Conservation (phyloP, 768 basidiomycete genomes). For the Suillus brevipes region DNA sequence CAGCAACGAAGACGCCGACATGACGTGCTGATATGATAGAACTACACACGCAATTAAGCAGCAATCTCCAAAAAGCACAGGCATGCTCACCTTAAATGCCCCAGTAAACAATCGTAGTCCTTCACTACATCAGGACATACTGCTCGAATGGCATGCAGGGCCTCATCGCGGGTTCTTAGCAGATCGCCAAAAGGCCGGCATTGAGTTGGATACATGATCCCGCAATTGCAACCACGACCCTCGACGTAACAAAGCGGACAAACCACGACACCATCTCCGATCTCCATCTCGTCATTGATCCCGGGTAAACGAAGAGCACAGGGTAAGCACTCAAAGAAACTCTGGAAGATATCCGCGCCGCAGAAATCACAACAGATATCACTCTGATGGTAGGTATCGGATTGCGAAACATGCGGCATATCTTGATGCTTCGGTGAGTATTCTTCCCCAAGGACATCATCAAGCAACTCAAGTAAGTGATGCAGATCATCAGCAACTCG, state of each 20-base stretch:
- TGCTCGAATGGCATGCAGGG: slow-evolving; percentile 29
- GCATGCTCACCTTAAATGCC: slow-evolving; percentile 24
- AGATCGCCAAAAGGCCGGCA: slow-evolving; percentile 51
- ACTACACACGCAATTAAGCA: slow-evolving; percentile 20
- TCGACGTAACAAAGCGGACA: slow-evolving; percentile 78
- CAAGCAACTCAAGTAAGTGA: slow-evolving; percentile 45
- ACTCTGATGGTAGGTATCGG: slow-evolving; percentile 21
- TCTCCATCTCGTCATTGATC: slow-evolving; percentile 18
- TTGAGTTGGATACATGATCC: slow-evolving; percentile 60
- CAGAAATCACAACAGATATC: slow-evolving; percentile 73
- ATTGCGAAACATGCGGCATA: slow-evolving; percentile 32
- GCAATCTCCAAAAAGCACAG: background rate
- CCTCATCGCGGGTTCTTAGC: slow-evolving; percentile 42
- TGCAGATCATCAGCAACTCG: slow-evolving; percentile 26
- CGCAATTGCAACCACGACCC: slow-evolving; percentile 71
- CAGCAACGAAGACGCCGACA: slow-evolving; percentile 35
- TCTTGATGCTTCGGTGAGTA: slow-evolving; percentile 28
- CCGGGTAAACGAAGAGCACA: slow-evolving; percentile 38
- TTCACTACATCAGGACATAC: slow-evolving; percentile 14
- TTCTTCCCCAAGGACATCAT: slow-evolving; percentile 51
- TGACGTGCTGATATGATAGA: slow-evolving; percentile 22
- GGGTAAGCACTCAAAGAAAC: slow-evolving; percentile 68
- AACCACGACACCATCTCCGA: slow-evolving; percentile 49
- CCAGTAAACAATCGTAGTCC: slow-evolving; percentile 16
- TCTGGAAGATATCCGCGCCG: slow-evolving; percentile 77